A percentile compares a stretch with the other conserved stretches of the same genome.
Evolutionary conservation across 2,329 filamentous ascomycete species (phyloP).

Genomic region (Raffaelea arxii): DNA sequence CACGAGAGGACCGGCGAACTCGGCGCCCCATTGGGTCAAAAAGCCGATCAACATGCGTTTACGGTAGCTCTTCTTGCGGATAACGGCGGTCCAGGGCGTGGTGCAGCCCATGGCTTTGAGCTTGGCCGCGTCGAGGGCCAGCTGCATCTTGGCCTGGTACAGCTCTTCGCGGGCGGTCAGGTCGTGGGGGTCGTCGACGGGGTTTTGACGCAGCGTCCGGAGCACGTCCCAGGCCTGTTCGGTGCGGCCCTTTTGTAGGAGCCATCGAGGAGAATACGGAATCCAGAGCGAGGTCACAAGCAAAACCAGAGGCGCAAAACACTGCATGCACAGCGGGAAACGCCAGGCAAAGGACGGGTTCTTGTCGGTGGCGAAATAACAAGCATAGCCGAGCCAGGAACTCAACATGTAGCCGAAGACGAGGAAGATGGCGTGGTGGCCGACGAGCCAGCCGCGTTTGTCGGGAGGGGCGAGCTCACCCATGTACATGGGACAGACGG

Average conservation of each 20-base stretch:
- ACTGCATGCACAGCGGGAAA: slow-evolving; percentile 31
- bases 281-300: slow-evolving; percentile 30
- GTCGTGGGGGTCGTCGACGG: slow-evolving; percentile 28
- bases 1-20: slow-evolving; percentile 41
- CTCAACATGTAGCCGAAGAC: slow-evolving; percentile 36
- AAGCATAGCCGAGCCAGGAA: slow-evolving; percentile 32
- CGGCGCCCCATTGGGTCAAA: slow-evolving; percentile 41
- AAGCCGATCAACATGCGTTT: slow-evolving; percentile 43
- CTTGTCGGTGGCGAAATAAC: slow-evolving; percentile 20
- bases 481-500: slow-evolving; percentile 34
- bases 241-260: slow-evolving; percentile 32
- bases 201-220: slow-evolving; percentile 25
- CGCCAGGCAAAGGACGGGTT: slow-evolving; percentile 32
- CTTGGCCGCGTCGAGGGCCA: slow-evolving; percentile 30
- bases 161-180: slow-evolving; percentile 34
- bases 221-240: slow-evolving; percentile 36
- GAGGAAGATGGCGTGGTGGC: slow-evolving; percentile 34
- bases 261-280: slow-evolving; percentile 38
- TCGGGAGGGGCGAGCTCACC: slow-evolving; percentile 30
- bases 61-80: slow-evolving; percentile 35
- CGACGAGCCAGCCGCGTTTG: slow-evolving; percentile 32
- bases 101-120: slow-evolving; percentile 27
- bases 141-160: slow-evolving; percentile 35
- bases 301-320: slow-evolving; percentile 22
- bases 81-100: slow-evolving; percentile 33